Evolutionary conservation across 441 rosid species (phyloP), one percentile per base, ranked within the genome.

Genomic region (Adansonia rubrostipa): DNA sequence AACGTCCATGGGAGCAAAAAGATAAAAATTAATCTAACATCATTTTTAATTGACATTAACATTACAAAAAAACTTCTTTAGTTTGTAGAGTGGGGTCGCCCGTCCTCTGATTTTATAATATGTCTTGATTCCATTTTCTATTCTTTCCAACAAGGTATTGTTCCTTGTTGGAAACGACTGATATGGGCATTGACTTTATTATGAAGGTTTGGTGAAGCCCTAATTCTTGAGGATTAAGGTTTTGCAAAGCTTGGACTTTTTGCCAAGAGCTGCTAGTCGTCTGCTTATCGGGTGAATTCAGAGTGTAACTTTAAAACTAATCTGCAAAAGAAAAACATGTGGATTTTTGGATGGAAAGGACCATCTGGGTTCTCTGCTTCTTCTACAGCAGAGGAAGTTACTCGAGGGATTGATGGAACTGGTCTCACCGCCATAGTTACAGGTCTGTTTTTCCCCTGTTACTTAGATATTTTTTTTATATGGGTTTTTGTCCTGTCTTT

Each of bases 381-480:
- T 62, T 89, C 92, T 9, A 88, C 93, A 0, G 89, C 93, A 66
- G 91, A 89, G 68, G 86, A 91, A 80, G 87, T 87, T 73, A 85
- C 91, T 11, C 80, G 65, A 20, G 93, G 87, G 45, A 75, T 91
- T 77, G 89, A 88, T 67, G 95, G 89, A 20, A 75, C 89, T 79
- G 88, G 85, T 28, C 88, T 91, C 85, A 84, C 91, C 72, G 90
- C 92, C 51, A 78, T 89, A 6, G 77, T 88, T 72, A 89, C 92
- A 83, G 92, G 95, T 88, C 11, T 50, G 28, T 57, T 10, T 24
- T 51, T 14, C 56, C 28, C 42, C 0, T 71, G 36, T 71, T 61
- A 20, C 28, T 72, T 36, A 0, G 17, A 17, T 17, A 9, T 15
- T 36, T 40, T 63, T 22, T 58, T 33, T 44, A 3, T 45, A 50